These are phyloP conservation scores for Nicotiana attenuata DNA, from an alignment of 257 asterid species.

Conservation along the genomic window DNA sequence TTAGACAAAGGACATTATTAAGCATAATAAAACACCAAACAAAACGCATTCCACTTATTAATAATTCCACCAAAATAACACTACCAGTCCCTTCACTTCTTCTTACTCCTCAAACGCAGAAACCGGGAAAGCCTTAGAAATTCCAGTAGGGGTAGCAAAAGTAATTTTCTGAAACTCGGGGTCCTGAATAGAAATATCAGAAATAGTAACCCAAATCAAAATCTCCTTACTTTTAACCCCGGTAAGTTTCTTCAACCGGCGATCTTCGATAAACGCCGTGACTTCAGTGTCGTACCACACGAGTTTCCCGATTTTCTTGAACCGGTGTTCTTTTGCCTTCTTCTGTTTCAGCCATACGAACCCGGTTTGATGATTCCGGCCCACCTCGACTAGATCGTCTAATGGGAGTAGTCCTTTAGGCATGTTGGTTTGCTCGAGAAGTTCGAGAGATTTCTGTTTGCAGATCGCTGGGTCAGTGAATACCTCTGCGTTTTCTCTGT, in stretches of 20 bases:
- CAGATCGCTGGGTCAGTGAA: conserved; percentile 45
- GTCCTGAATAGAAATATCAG: conserved; percentile 48
- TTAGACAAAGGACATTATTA: neutral
- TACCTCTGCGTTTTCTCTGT: conserved; percentile 59
- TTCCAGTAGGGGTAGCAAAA: conserved; percentile 49
- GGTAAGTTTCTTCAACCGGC: conserved; percentile 57
- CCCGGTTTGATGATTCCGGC: conserved; percentile 47
- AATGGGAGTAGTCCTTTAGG: conserved; percentile 76
- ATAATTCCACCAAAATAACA: neutral
- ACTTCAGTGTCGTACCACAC: conserved; percentile 63
- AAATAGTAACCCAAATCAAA: conserved; percentile 58
- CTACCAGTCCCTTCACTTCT: neutral
- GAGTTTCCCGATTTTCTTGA: conserved; percentile 41
- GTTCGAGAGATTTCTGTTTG: conserved; percentile 53
- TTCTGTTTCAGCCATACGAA: conserved; percentile 73
- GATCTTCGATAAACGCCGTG: conserved; percentile 58
- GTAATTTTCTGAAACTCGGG: conserved; percentile 39
- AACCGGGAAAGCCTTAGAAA: conserved; percentile 53
- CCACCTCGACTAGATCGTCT: conserved; percentile 54
- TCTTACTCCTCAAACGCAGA: conserved; percentile 54
- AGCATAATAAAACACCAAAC: neutral
- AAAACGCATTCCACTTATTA: neutral
- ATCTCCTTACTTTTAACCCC: conserved; percentile 80
- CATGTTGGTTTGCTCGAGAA: conserved; percentile 48
- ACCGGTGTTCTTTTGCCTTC: conserved; percentile 48